Evolutionary conservation across 805 yeast genomes (phyloP), one percentile per base, ranked within the genome.

Genomic region (Kodamaea nitidulidarum): DNA sequence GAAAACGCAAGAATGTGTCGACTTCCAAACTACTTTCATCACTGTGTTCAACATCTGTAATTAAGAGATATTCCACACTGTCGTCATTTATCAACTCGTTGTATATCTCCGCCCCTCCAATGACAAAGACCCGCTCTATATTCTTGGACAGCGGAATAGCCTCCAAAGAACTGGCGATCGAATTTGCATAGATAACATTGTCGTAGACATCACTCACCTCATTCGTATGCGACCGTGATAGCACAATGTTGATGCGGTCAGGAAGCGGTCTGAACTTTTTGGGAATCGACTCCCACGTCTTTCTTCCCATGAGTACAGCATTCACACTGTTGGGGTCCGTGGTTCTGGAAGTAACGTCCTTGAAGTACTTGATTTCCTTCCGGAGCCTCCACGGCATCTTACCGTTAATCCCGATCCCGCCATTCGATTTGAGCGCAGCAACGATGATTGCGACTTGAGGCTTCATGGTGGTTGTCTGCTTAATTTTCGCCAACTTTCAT

Each of bases 261-360:
- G 82, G 81, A 32, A 93, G 69, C 0, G 98, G 98, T 45, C 95
- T 70, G 63, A 88, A 93, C 55, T 74, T 80, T 1, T 61, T 45
- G 0, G 98, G 98, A 22, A 93, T 90, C 6, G 95, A 85, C 22
- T 88, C 93, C 95, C 97, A 93, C 2, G 98, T 91, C 55, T 81
- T 84, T 43, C 97, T 73, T 10, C 98, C 98, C 98, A 93, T 93
- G 3, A 93, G 72, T 10, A 93, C 98, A 0, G 86, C 95, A 55
- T 88, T 87, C 20, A 56, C 44, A 17, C 42, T 40, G 28, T 47
- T 53, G 64, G 55, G 60, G 3, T 55, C 56, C 2, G 46, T 40
- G 18, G 70, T 59, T 7, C 47, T 49, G 2, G 80, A 61, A 0
- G 98, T 93, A 11, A 87, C 81, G 42, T 78, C 76, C 45, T 76